Percentiles rank a stretch among this genome's conserved stretches.
These are phyloP conservation scores for Nakaseomyces nivariensis DNA, from an alignment of 1,139 yeast genomes.

Conservation along the genomic window DNA sequence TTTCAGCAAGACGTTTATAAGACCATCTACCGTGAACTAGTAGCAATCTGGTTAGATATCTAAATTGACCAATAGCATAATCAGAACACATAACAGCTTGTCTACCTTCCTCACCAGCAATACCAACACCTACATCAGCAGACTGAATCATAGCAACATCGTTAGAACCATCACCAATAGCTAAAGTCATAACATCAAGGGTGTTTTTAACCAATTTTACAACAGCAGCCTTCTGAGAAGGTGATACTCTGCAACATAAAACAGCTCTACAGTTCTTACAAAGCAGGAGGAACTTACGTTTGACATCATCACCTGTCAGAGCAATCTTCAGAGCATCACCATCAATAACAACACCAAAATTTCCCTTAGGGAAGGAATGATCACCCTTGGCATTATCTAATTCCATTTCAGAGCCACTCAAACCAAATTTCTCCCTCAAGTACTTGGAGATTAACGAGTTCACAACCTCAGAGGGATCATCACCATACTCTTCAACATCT, in stretches of 20 bases:
- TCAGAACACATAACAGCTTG: slow-evolving; percentile 98
- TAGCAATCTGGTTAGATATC: slow-evolving; percentile 67
- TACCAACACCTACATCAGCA: slow-evolving; percentile 96
- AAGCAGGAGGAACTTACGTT: slow-evolving; percentile 64
- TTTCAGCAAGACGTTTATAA: slow-evolving; percentile 80
- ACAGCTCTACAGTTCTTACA: slow-evolving; percentile 94
- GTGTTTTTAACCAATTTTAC: slow-evolving; percentile 81
- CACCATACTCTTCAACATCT: slow-evolving; percentile 33
- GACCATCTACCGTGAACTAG: slow-evolving; percentile 97
- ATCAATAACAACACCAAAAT: slow-evolving; percentile 79
- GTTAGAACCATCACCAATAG: slow-evolving; percentile 97
- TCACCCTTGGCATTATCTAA: slow-evolving; percentile 56
- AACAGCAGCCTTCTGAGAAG: slow-evolving; percentile 93
- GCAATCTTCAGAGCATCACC: slow-evolving; percentile 84
- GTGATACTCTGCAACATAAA: slow-evolving; percentile 91
- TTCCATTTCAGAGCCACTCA: slow-evolving; percentile 49
- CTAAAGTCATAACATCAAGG: slow-evolving; percentile 77
- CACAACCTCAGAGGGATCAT: slow-evolving; percentile 34
- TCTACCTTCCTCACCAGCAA: slow-evolving; percentile 96
- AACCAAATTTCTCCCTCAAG: slow-evolving; percentile 49
- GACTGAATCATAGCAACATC: slow-evolving; percentile 99
- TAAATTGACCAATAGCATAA: slow-evolving; percentile 91
- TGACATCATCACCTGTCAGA: slow-evolving; percentile 44
- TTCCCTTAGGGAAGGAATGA: slow-evolving; percentile 70
- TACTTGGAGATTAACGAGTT: slow-evolving; percentile 50